Evolutionary conservation across 345 rosid species (phyloP).

Genomic region (Ailanthus altissimus): DNA sequence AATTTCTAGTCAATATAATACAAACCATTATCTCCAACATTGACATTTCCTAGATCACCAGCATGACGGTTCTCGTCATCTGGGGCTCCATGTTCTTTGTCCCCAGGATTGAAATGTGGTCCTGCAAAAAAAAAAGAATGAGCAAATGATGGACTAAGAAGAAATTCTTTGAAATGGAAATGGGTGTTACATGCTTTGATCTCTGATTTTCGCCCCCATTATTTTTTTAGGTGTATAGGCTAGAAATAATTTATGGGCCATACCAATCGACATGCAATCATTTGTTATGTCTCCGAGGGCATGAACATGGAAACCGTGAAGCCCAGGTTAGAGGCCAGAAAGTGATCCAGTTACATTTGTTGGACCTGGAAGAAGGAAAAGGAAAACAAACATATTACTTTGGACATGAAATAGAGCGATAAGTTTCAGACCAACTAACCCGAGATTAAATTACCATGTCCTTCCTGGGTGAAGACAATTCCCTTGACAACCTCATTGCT

Average conservation of each 20-base stretch:
- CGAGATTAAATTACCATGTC: conserved; percentile 51
- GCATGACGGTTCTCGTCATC: conserved; percentile 88
- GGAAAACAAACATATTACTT: not conserved
- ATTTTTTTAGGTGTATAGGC: too few species aligned
- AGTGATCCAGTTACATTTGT: conserved; percentile 77
- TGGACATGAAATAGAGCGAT: conserved; percentile 5
- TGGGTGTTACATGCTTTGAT: too few species aligned
- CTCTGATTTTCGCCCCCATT: not conserved
- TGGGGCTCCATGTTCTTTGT: conserved; percentile 91
- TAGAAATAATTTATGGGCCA: not conserved
- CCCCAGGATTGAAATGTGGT: conserved; percentile 82
- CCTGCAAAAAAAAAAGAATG: conserved; percentile 48
- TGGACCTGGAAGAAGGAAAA: conserved; percentile 41
- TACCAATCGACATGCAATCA: conserved; percentile 96
- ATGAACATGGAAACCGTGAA: conserved; percentile 28
- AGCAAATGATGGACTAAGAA: not conserved
- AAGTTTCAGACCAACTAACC: not conserved
- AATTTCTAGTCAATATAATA: not conserved
- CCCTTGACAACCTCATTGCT: conserved; percentile 80
- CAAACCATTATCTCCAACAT: conserved; percentile 79
- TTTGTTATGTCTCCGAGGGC: conserved; percentile 13
- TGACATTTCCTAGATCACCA: conserved; percentile 85
- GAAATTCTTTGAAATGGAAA: not conserved
- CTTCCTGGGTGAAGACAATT: conserved; percentile 76
- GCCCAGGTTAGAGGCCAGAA: conserved; percentile 94